Evolutionary conservation across 306 rosid species (phyloP), one percentile per base, ranked within the genome.

Genomic region (Dalbergia oliveri): DNA sequence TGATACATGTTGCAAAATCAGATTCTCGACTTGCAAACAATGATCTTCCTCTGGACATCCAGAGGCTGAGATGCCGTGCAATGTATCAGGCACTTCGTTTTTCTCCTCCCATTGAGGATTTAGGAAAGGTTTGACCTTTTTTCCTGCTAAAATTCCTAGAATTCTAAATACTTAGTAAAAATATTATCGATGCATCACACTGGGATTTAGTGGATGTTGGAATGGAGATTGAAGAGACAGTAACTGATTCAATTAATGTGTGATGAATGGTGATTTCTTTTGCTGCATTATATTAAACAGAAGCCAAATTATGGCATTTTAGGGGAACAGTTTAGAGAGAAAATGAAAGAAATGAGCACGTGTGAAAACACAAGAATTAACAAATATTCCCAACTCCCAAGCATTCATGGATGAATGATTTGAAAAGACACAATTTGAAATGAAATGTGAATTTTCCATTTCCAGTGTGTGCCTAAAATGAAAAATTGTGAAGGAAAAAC

Each of bases 1-100:
- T 94, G 78, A 81, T 94, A 83, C 97, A 92, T 84, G 97, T 94
- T 76, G 92, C 94, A 44, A 94, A 94, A 78, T 94, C 98, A 31
- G 98, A 92, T 86, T 92, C 98, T 76, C 90, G 98, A 57, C 95
- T 94, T 72, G 98, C 97, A 71, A 94, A 94, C 88, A 94, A 94
- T 76, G 91, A 90, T 73, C 92, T 94, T 78, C 94, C 97, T 67
- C 78, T 90, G 70, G 98, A 94, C 75, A 83, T 92, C 61, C 98
- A 94, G 88, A 90, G 93, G 81, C 86, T 94, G 85, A 89, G 98
- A 91, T 94, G 98, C 31, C 96, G 97, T 37, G 92, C 97, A 10
- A 86, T 94, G 81, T 94, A 94, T 82, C 88, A 86, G 19, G 97
- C 97, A 69, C 94, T 94, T 72, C 97, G 65, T 61, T 94, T 94